Base-by-base conservation (phyloP, 768 basidiomycete genomes). In the Leccinum aurantiacum region DNA sequence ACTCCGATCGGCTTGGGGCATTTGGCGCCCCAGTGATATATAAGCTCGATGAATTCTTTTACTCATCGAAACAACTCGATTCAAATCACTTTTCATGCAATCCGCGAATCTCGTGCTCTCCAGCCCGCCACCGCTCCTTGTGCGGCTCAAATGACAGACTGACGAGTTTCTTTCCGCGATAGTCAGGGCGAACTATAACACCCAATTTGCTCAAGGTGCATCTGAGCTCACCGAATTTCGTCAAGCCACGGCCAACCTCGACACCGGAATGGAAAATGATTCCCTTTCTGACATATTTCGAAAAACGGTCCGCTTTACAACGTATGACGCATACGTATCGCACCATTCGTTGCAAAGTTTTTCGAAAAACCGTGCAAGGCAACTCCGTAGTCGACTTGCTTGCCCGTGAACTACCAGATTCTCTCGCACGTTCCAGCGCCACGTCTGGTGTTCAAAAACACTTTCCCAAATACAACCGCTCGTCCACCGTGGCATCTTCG, bases 1-100 rank as follows among this genome's bases (percentile, higher is more conserved):
- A 74, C 52, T 73, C 73, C 22, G 72, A 75, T 33, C 63, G 63
- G 15, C 54, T 73, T 22, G 71, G 70, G 10, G 27, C 66, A 33
- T 75, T 71, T 53, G 67, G 70, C n/a, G 53, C 60, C 57, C 71
- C 78, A 47, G 9, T 29, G 29, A 10, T 31, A 31, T 38, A 38
- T 17, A 38, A 7, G 37, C 15, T 38, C 15, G 15, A 17, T 15
- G 4, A 7, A 17, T 38, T 38, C 15, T 38, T 17, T 38, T 38
- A 15, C 37, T 17, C 37, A 17, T 38, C 15, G 15, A 38, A 15
- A 17, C 37, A 38, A 38, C 37, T 38, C 15, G 37, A 38, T 2
- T 8, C 15, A 38, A 13, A 38, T 17, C 37, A 15, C 37, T 15
- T 17, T 24, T 19, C 24, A 19, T 47, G 10, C 19, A 47, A 47